Conservation (phyloP, 2,329 filamentous ascomycete genomes). For the Aciculosporium take region DNA sequence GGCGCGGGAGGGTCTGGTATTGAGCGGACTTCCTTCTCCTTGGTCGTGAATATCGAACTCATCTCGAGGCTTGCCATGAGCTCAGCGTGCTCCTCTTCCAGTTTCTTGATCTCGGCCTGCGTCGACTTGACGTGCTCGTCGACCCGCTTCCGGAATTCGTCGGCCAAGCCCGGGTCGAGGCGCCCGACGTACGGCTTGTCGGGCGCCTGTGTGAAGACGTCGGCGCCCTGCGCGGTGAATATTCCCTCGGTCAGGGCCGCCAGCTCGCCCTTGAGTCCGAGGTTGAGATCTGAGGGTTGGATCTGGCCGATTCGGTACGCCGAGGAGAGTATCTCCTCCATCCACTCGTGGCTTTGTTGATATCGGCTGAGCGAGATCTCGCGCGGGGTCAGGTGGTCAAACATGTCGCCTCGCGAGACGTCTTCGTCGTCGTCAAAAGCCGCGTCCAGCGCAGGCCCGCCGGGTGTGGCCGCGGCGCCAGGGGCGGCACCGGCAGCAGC, state of each 20-base stretch:
- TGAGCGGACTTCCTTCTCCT: slow-evolving; percentile 61
- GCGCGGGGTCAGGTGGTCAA: slow-evolving; percentile 77
- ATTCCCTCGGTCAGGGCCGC: slow-evolving; percentile 71
- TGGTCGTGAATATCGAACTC: slow-evolving; percentile 53
- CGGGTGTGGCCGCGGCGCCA: slow-evolving; percentile 16
- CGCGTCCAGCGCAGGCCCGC: slow-evolving; percentile 26
- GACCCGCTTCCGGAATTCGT: slow-evolving; percentile 72
- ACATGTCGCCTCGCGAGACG: slow-evolving; percentile 69
- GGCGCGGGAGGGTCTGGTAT: slow-evolving; percentile 45
- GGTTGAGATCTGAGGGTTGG: slow-evolving; percentile 68
- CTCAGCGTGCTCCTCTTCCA: slow-evolving; percentile 67
- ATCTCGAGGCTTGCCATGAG: slow-evolving; percentile 61
- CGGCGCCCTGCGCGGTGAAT: slow-evolving; percentile 50
- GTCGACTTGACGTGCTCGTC: slow-evolving; percentile 57
- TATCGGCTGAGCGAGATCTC: slow-evolving; percentile 82
- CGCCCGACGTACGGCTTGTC: slow-evolving; percentile 47
- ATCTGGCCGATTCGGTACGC: slow-evolving; percentile 79
- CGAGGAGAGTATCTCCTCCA: slow-evolving; percentile 91
- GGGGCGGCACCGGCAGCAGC: slow-evolving; percentile 6
- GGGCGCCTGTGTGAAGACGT: slow-evolving; percentile 28
- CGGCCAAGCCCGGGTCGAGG: slow-evolving; percentile 61
- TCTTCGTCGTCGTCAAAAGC: slow-evolving; percentile 79
- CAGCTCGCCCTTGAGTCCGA: slow-evolving; percentile 74
- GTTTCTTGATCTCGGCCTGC: slow-evolving; percentile 67
- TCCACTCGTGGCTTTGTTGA: slow-evolving; percentile 94